Base-by-base conservation (phyloP, 176 grass and related monocot species). In the Avena eriantha region DNA sequence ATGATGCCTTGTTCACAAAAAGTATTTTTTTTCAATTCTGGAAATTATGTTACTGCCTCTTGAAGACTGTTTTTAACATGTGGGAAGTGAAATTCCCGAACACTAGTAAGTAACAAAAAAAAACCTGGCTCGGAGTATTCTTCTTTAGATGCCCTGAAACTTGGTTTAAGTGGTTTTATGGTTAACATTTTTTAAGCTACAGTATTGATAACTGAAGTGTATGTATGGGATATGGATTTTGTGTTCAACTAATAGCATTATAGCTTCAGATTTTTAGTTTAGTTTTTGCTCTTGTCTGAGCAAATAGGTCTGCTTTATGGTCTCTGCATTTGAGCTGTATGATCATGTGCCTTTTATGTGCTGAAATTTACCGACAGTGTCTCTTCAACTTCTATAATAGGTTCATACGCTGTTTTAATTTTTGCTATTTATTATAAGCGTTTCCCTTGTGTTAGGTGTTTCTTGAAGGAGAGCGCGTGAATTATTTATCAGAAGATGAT, bases 401-500 rank as follows among this genome's bases (percentile, higher is more conserved):
- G 2, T 72, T 57, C 54, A 53, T 84, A 18, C 9, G 8, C n/a
- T 63, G 7, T 75, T 78, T 78, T 63, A 1, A 2, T 36, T 57
- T 57, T 17, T 56, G 2, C 9, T 50, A 33, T 80, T 84, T 47
- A 54, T 82, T 31, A 60, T 47, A 70, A 86, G 76, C 4, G 68
- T 84, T 57, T 39, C 19, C 1, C 22, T 29, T 83, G 2, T 80
- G 64, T 76, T 84, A 99, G 97, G 80, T 92, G 19, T 96, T 99
- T 89, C 79, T 99, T 79, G 97, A 96, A 82, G 97, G 92, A 80
- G 90, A 94, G 17, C 71, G 63, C 67, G 78, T 88, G 63, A 34
- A 57, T 9, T 93, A 87, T 90, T 91, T 99, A 81, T 83, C 90
- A 47, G 88, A 92, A 87, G 92, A 94, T 80, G 92, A 93, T 80